Evolutionary conservation across 148 eudicot genomes (phyloP), one percentile per base, ranked within the genome.

Genomic region (Arbutus unedo): DNA sequence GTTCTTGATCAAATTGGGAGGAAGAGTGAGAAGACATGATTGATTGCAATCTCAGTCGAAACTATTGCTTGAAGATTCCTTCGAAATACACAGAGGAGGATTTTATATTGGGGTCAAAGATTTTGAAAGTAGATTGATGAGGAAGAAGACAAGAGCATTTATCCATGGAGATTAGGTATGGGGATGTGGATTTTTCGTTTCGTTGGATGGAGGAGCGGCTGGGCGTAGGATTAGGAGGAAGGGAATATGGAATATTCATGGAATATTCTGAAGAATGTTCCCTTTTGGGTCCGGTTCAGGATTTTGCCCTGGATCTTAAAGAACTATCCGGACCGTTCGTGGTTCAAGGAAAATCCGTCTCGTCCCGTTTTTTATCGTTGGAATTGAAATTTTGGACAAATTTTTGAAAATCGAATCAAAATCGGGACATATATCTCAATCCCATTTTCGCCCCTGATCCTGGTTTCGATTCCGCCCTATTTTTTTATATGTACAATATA

Each of bases 241-340:
- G 44, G 51, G 68, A 55, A 41, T 16, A 3, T 15, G 8, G 77
- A 76, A 80, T 80, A 80, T 80, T 68, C 82, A n/a, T n/a, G n/a
- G n/a, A 80, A 80, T 80, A 80, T 80, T 68, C 82, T 31, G 31
- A 80, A 79, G 82, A 48, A 80, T 80, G 68, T 78, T 57, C 80
- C 67, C 4, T 50, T 80, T 51, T 67, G 60, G 76, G 48, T 4
- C 51, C 16, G 21, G 53, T 31, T 45, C 38, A 3, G 38, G 38
- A 31, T 31, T 31, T 31, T 31, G 38, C 38, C 38, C 38, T 31
- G 38, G 38, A 31, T 31, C 38, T 31, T 31, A 31, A 31, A 31
- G 38, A 31, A 31, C 38, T 1, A 31, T 31, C 38, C 38, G 38
- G 38, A 31, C 38, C 38, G 38, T 31, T 31, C 1, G 38, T 31